Conservation (phyloP, 202 grass and related monocot species). For the Hordeum pubiflorum region DNA sequence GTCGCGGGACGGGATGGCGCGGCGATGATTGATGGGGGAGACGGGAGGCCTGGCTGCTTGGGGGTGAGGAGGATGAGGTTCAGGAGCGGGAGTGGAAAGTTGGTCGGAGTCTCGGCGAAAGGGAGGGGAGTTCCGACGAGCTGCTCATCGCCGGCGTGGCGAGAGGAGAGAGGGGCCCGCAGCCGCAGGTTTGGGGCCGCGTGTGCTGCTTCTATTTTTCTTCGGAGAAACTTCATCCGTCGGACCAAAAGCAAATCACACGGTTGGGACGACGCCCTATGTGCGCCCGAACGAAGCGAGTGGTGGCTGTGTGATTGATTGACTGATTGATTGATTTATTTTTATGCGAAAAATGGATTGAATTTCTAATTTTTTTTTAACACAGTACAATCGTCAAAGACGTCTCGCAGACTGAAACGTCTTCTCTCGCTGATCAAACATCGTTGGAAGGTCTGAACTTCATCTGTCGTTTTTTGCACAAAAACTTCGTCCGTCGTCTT, state of each 20-base stretch:
- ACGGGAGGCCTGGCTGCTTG: not conserved
- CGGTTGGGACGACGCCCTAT: not conserved
- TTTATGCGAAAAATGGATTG: too few species aligned
- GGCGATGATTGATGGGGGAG: slow-evolving; percentile 7
- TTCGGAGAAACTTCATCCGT: not conserved
- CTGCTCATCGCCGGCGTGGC: slow-evolving; percentile 12
- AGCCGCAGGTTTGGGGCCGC: not conserved
- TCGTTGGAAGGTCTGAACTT: too few species aligned
- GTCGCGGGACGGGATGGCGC: not conserved
- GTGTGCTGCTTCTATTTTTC: not conserved
- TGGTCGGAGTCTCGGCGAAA: not conserved
- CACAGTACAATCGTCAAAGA: too few species aligned
- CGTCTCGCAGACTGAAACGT: too few species aligned
- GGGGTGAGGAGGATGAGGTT: not conserved
- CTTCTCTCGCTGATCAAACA: too few species aligned
- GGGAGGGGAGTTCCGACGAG: not conserved
- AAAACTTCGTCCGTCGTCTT: too few species aligned
- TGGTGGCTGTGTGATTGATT: too few species aligned
- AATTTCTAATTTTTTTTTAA: too few species aligned
- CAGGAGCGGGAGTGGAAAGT: not conserved
- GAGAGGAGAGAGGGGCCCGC: not conserved
- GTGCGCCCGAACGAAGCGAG: too few species aligned
- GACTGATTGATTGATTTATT: too few species aligned
- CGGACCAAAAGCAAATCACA: not conserved
- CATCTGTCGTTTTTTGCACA: too few species aligned